Evolutionary conservation across 192 early-diverging fungal genomes (phyloP), one percentile per base, ranked within the genome.

Genomic region (Chytriomyces sp.): DNA sequence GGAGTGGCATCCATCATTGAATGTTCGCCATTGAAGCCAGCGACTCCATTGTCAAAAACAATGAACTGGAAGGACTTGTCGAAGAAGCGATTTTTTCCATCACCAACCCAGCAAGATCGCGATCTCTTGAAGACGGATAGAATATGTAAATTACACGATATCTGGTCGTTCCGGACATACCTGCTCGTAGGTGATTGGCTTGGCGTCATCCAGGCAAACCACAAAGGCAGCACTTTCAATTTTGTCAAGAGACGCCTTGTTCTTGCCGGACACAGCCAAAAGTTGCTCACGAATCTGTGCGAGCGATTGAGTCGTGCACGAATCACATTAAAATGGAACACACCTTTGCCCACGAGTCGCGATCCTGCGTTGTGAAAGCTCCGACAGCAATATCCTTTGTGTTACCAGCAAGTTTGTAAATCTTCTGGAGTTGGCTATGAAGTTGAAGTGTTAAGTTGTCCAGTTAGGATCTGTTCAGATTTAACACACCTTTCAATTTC

Each of bases 41-140:
- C 94, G 81, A 93, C 95, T 74, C 93, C 96, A 85, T 99, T 99
- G 64, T 95, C 95, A 81, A 92, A 94, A 60, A 97, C 91, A 77
- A 98, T 92, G 55, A 99, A 96, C 84, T 99, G 94, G 61, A 93
- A 81, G 44, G 93, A 84, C 84, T 99, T 97, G 86, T 99, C 96
- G 82, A 93, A 96, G 89, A 91, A 99, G 69, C 96, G 92, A 86
- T 99, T 99, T 66, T 89, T 87, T 59, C 95, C 96, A 77, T 97
- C 90, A 52, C 96, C 96, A 68, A 94, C 93, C 96, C 95, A 99
- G 84, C 90, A 94, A 63, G 90, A 91, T 64, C 91, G 89, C 54
- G 89, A 89, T 58, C 54, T 37, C 70, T 72, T 36, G 22, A 22
- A 22, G 19, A 33, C 37, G 31, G 28, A 59, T 31, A 5, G 5